Base-by-base conservation (phyloP, 73 alveolate genomes). In the Tetrahymena malaccensis region DNA sequence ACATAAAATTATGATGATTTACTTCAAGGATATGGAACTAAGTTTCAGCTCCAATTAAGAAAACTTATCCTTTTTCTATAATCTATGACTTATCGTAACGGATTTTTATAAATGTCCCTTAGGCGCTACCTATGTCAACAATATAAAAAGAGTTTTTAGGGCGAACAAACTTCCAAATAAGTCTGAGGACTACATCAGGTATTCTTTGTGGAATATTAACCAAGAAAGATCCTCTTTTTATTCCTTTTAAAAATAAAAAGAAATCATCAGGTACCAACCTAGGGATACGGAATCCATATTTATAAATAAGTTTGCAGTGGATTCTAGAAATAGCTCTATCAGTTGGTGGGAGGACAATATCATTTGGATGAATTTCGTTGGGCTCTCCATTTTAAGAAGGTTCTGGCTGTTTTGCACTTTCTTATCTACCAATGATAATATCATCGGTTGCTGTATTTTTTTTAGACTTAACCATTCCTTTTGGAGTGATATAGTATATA, bases 391-490 rank as follows among this genome's bases (percentile, higher is more conserved):
- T 43, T 85, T 34, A n/a, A 38, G 17, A 7, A 85, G 83, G 94
- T 9, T 70, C 89, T 4, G 22, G 1, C 17, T 70, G 11, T 31
- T 70, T 70, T 25, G 34, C 34, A 70, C 89, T 70, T 70, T 70
- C 89, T n/a, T 57, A 89, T 50, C 97, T 95, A 21, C 97, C 97
- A 15, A 95, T 89, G 15, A 95, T 34, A 37, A 95, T 95, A 93
- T 95, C 97, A n/a, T 85, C 95, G 31, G 95, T 85, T 8, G 70
- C 85, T 43, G 97, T 93, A 50, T 50, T 95, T 55, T 95, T 95
- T 43, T 31, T 43, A 34, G 97, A 89, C 15, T 94, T 94, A 89
- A 95, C 94, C 17, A 95, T 70, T 43, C 89, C 89, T 95, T 95
- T 85, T 34, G 84, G 83, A 40, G 56, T 89, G 37, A n/a, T 43